Percentiles rank a stretch among this genome's conserved stretches.
Conservation (phyloP, 176 grass and related monocot species). For the Pontederia crassipes region DNA sequence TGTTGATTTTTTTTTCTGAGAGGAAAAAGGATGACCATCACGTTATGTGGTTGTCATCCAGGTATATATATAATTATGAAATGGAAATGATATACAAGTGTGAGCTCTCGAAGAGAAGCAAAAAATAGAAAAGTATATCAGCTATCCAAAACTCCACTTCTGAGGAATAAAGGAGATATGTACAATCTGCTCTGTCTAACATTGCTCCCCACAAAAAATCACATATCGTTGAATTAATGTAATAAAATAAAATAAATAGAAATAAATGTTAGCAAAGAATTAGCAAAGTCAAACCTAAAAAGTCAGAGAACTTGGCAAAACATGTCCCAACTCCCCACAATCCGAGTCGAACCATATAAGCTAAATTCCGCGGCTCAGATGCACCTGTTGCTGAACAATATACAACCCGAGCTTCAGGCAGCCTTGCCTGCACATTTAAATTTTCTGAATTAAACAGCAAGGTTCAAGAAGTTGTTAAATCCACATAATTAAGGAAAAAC, state of each 20-base stretch:
- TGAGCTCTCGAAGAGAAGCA: no score
- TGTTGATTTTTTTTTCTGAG: no score
- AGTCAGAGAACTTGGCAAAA: slow-evolving; percentile 60
- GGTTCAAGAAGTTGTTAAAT: slow-evolving; percentile 10
- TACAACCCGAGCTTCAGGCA: slow-evolving; percentile 74
- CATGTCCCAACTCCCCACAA: slow-evolving; percentile 86
- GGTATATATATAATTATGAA: no score
- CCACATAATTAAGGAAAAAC: not conserved
- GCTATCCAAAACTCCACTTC: no score
- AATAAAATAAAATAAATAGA: slow-evolving; percentile 6
- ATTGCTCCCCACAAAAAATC: no score
- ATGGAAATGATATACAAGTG: no score
- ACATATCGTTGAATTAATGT: no score
- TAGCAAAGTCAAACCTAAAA: slow-evolving; percentile 51
- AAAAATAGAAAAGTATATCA: no score
- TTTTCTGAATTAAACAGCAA: slow-evolving; percentile 12
- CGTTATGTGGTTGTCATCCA: no score
- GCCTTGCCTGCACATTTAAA: slow-evolving; percentile 53
- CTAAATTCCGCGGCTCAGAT: slow-evolving; percentile 95
- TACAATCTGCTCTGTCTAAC: no score
- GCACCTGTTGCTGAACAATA: slow-evolving; percentile 99
- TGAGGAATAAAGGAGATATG: no score
- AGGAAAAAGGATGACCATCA: no score
- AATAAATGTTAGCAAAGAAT: slow-evolving; percentile 9
- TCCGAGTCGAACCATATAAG: slow-evolving; percentile 97